Evolutionary conservation across 2,329 filamentous ascomycete genomes (phyloP).

Genomic region (Sporothrix inflata): DNA sequence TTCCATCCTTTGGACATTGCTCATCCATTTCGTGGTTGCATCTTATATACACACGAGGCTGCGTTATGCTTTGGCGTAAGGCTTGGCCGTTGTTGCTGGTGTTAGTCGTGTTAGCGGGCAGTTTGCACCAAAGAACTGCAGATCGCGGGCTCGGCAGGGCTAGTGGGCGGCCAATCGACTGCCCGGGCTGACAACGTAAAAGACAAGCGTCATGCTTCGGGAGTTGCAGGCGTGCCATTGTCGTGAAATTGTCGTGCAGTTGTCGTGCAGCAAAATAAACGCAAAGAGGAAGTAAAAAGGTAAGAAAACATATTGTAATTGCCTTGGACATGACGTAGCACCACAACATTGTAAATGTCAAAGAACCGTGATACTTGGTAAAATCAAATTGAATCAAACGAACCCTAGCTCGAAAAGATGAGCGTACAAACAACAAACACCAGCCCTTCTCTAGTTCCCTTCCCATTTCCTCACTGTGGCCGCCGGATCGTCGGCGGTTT

Average conservation of each 20-base stretch:
- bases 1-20: not conserved
- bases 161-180: not conserved
- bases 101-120: not conserved
- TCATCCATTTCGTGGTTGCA: not conserved
- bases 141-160: not conserved
- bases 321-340: not conserved
- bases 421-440: not conserved
- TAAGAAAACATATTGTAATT: too few species aligned
- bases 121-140: not conserved
- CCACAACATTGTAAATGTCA: too few species aligned
- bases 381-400: not conserved
- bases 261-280: too few species aligned
- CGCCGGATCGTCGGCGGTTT: conserved; percentile 60
- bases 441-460: too few species aligned
- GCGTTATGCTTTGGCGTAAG: conserved; percentile 9
- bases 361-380: not conserved
- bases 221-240: not conserved
- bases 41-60: conserved; percentile 1
- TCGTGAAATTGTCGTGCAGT: not conserved
- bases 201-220: not conserved
- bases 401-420: not conserved
- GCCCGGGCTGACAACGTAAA: not conserved
- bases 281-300: not conserved
- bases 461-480: not conserved
- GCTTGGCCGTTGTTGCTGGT: not conserved